phyloP scores from a whole-genome alignment of 768 basidiomycete genomes.

The Hypholoma sublateritium region DNA sequence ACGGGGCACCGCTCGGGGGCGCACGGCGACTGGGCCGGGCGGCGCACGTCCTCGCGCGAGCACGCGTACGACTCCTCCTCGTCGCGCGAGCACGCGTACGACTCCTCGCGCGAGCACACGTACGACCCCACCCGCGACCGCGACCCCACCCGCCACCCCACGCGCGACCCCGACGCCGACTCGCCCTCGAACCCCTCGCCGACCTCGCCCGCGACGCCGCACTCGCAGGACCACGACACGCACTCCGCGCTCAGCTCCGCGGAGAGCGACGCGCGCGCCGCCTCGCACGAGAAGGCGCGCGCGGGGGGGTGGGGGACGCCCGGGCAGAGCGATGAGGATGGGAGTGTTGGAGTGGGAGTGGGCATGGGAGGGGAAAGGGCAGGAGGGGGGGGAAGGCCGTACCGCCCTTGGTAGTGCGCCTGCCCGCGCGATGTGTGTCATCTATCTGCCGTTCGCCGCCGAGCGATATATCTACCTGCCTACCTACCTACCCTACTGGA shows the following conservation, averaged over 20 bases:
- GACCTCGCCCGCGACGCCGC: conserved; percentile 55
- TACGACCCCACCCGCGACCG: background rate
- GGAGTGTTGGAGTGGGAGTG: background rate
- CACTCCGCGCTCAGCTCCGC: conserved; percentile 19
- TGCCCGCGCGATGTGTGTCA: background rate
- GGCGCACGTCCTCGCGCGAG: background rate
- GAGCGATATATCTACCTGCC: background rate
- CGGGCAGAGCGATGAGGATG: no score
- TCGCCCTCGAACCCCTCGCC: conserved; percentile 55
- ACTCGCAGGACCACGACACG: conserved; percentile 34
- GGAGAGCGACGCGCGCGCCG: conserved; percentile 13
- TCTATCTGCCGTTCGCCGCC: no score
- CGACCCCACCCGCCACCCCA: conserved; percentile 13
- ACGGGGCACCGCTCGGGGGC: background rate
- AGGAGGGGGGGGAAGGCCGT: background rate
- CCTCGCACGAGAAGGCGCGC: no score
- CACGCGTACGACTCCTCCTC: background rate
- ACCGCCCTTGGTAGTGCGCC: background rate
- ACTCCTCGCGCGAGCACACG: background rate
- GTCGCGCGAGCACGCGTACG: background rate
- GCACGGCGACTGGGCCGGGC: background rate
- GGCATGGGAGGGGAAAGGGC: background rate
- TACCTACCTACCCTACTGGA: background rate
- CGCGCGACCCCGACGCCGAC: conserved; percentile 34
- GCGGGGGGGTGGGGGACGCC: no score